These are phyloP conservation scores for Heliocybe sulcata DNA, from an alignment of 1,284 basidiomycete species.

Conservation along the genomic window DNA sequence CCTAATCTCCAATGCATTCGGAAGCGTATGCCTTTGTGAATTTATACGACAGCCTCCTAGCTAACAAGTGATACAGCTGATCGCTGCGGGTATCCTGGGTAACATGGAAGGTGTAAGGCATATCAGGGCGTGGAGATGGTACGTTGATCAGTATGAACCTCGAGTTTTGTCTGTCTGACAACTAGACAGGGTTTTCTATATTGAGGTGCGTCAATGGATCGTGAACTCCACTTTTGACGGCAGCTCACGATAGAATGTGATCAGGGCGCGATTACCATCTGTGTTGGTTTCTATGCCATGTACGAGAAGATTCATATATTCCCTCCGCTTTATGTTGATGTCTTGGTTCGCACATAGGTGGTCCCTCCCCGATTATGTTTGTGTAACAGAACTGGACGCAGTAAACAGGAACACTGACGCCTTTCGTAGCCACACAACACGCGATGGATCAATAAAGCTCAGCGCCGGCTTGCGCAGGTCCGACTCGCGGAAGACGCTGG, in stretches of 20 bases:
- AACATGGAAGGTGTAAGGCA: conserved; percentile 64
- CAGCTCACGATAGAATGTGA: neutral
- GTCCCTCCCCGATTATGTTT: neutral
- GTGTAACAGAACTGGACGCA: neutral
- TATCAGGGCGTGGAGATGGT: conserved; percentile 70
- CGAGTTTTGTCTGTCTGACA: too few species aligned
- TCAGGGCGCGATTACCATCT: conserved; percentile 50
- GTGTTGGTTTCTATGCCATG: conserved; percentile 48
- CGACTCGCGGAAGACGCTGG: conserved; percentile 74
- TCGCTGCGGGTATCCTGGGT: conserved; percentile 63
- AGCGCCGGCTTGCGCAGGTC: conserved; percentile 60
- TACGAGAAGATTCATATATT: conserved; percentile 19
- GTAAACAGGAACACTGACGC: neutral
- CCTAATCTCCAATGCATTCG: conserved; percentile 72
- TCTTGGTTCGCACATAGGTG: neutral
- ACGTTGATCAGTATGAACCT: too few species aligned
- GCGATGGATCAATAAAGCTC: conserved; percentile 49
- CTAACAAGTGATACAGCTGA: conserved; percentile 30
- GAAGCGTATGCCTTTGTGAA: conserved; percentile 36
- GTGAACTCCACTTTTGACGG: neutral
- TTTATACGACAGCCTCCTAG: neutral
- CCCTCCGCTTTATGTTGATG: neutral
- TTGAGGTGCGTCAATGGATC: conserved; percentile 35
- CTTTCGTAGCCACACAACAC: conserved; percentile 52
- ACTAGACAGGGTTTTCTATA: conserved; percentile 45